phyloP scores from a whole-genome alignment of 805 yeast species.

The Ogataea wickerhamii region DNA sequence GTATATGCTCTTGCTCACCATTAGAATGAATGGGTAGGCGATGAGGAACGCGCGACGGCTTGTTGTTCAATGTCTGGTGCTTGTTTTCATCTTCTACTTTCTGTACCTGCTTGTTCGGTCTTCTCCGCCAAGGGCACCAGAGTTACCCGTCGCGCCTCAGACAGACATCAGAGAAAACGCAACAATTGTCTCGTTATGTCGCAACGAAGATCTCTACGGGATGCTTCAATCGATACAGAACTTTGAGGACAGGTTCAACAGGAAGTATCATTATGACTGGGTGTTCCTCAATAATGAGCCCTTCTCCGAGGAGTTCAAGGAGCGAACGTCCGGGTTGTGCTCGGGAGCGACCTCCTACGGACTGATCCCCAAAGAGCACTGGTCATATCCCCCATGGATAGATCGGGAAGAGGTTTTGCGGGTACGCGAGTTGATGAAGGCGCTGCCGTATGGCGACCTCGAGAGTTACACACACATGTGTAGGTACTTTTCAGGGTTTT shows the following conservation, averaged over 20 bases:
- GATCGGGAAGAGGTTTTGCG: constrained; percentile 67
- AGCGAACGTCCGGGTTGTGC: constrained; percentile 46
- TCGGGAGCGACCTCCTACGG: constrained; percentile 74
- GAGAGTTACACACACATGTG: constrained; percentile 48
- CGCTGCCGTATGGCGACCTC: constrained; percentile 38
- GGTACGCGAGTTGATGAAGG: constrained; percentile 55
- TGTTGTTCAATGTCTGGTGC: too few relatives aligned
- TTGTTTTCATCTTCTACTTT: too few relatives aligned
- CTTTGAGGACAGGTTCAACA: constrained; percentile 79
- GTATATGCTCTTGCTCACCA: too few relatives aligned
- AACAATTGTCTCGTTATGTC: constrained; percentile 60
- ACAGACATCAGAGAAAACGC: constrained; percentile 36
- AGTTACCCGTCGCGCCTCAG: too few relatives aligned
- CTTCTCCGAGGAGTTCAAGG: constrained; percentile 68
- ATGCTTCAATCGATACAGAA: constrained; percentile 59
- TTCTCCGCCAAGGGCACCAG: too few relatives aligned
- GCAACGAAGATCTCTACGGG: constrained; percentile 59
- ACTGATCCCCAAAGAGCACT: constrained; percentile 67
- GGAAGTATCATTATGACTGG: constrained; percentile 81
- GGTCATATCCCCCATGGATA: constrained; percentile 83
- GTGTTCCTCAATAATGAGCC: constrained; percentile 81
- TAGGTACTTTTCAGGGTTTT: constrained; percentile 45
- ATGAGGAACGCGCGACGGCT: not conserved
- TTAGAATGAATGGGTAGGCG: too few relatives aligned
- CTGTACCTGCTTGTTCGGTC: too few relatives aligned